Base-by-base conservation (phyloP, 2,329 filamentous ascomycete species). In the Neoscytalidium dimidiatum region DNA sequence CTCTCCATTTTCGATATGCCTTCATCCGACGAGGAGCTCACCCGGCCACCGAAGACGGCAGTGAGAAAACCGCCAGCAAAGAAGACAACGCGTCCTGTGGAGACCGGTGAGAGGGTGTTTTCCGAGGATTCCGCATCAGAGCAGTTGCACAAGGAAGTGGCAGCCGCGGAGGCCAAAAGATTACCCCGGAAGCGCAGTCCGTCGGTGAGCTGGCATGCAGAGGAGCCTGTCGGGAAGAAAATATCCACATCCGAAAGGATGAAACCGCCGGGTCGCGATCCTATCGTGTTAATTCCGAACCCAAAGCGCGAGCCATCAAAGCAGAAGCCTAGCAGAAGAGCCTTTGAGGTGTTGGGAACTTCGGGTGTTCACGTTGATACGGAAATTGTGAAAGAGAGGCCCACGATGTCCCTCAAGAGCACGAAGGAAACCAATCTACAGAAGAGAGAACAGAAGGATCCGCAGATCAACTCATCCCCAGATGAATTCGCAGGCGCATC, bases 1-100 rank as follows among this genome's bases (percentile, higher is more conserved):
- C 44, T 49, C 21, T 57, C 62, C 52, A 69, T 78, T 19, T 83
- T 81, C 68, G 80, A 83, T 66, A 74, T 82, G 21, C 80, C 80
- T 3, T 77, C 53, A 4, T 67, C 67, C 11, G 67, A 67, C 13
- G 75, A 77, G 9, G 66, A 69, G 52, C 72, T 75, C 5, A 13
- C 44, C 7, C 31, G n/a, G 19, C n/a, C 35, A 11, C 26, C 26
- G 8, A 53, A 31, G 5, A 21, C 14, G 2, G 2, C 21, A 14
- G 31, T 38, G n/a, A 51, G 9, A 23, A 49, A 62, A 13, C 33
- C 46, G 35, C 19, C 17, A 9, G 38, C 11, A 19, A 62, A 53
- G 44, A 26, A 62, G 21, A 26, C 28, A 31, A 23, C 28, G n/a
- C 56, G 3, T 1, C 13, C 26, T 46, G 28, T 23, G 43, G 26